These are phyloP conservation scores for Paraurostyla sp. DNA, from an alignment of 73 alveolate genomes.

Conservation along the genomic window DNA sequence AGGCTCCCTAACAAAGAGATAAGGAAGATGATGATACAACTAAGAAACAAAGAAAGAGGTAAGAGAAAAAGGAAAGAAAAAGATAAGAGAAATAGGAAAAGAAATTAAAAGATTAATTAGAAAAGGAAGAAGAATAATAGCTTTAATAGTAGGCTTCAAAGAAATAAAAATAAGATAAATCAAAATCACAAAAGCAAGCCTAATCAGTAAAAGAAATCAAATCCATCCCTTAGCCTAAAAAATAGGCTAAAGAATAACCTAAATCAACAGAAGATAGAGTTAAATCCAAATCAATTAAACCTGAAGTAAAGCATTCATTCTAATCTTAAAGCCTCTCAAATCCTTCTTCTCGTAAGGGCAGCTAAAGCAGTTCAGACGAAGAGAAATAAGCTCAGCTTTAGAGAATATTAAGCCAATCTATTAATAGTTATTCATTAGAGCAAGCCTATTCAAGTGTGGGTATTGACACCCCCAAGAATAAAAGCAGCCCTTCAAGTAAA, in stretches of 20 bases:
- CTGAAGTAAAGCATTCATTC: too few relatives aligned
- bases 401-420: not conserved
- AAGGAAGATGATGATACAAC: not conserved
- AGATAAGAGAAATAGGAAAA: not conserved
- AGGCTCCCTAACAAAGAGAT: not conserved
- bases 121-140: not conserved
- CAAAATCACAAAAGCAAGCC: not conserved
- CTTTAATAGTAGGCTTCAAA: not conserved
- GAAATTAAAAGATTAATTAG: not conserved
- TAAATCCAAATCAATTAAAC: too few relatives aligned
- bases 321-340: too few relatives aligned
- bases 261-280: too few relatives aligned
- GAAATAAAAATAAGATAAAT: not conserved
- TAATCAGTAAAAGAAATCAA: not conserved
- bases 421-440: constrained; percentile 18
- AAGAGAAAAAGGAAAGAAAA: not conserved
- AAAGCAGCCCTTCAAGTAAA: not conserved
- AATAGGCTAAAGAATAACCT: too few relatives aligned
- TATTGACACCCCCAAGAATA: not conserved
- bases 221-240: constrained; percentile 3
- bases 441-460: constrained; percentile 22
- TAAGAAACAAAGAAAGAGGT: not conserved
- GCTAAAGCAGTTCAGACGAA: not conserved
- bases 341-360: constrained; percentile 6
- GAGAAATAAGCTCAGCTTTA: not conserved